Evolutionary conservation across 2,329 filamentous ascomycete genomes (phyloP).

Genomic region (Cercospora sp.): DNA sequence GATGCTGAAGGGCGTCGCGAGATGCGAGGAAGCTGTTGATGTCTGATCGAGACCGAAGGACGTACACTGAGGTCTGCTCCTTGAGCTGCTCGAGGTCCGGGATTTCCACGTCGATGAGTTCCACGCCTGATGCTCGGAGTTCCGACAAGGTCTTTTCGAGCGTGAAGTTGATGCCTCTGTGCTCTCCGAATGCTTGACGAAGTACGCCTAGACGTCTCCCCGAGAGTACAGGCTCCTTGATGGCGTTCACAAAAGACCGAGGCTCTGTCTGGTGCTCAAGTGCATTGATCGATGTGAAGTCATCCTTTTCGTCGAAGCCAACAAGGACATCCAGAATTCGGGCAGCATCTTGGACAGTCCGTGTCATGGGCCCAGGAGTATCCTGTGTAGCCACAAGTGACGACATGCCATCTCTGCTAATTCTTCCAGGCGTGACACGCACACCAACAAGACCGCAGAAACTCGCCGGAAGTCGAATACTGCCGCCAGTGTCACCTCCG

Average conservation of each 20-base stretch:
- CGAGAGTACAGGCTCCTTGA: slow-evolving; percentile 21
- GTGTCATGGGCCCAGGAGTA: slow-evolving; percentile 32
- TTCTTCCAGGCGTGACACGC: slow-evolving; percentile 32
- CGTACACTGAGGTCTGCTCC: slow-evolving; percentile 24
- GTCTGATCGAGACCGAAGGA: slow-evolving; percentile 31
- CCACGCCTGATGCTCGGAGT: slow-evolving; percentile 24
- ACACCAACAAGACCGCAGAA: slow-evolving; percentile 35
- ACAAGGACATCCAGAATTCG: slow-evolving; percentile 31
- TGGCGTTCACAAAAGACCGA: slow-evolving; percentile 24
- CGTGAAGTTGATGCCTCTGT: slow-evolving; percentile 26
- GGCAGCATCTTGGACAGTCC: slow-evolving; percentile 31
- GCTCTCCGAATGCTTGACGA: slow-evolving; percentile 28
- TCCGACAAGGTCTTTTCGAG: slow-evolving; percentile 22
- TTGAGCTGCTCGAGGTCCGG: slow-evolving; percentile 28
- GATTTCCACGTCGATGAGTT: slow-evolving; percentile 32
- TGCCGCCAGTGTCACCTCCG: slow-evolving; percentile 35
- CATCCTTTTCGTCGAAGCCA: slow-evolving; percentile 27
- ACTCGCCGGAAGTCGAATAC: slow-evolving; percentile 30
- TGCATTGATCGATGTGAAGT: slow-evolving; percentile 30
- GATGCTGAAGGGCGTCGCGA: slow-evolving; percentile 22
- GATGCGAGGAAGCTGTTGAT: slow-evolving; percentile 33
- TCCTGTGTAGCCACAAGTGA: slow-evolving; percentile 30
- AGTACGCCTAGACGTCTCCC: slow-evolving; percentile 31
- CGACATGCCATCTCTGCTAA: slow-evolving; percentile 32
- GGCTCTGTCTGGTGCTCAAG: slow-evolving; percentile 1